A percentile compares a stretch with the other conserved stretches of the same genome.
Conservation (phyloP, 495 filamentous ascomycete species). For the Elasticomyces elasticus region DNA sequence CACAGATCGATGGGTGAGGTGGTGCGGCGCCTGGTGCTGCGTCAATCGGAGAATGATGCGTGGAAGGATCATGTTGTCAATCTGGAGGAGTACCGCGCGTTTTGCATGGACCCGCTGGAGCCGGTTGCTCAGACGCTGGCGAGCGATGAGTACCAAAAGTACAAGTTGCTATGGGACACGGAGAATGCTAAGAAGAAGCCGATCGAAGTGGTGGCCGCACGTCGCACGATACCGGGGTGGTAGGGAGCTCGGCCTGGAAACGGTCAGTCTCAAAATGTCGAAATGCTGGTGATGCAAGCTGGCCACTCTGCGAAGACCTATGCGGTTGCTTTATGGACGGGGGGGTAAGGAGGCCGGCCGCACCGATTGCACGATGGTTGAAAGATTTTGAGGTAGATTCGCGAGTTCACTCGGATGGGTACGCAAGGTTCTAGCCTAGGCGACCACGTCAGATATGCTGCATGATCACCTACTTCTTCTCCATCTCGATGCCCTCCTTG, state of each 20-base stretch:
- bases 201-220: not conserved
- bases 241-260: too few relatives aligned
- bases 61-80: not conserved
- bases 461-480: constrained; percentile 2
- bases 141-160: not conserved
- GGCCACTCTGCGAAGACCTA: too few relatives aligned
- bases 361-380: too few relatives aligned
- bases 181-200: not conserved
- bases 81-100: constrained; percentile 1
- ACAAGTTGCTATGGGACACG: not conserved
- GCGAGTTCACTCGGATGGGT: too few relatives aligned
- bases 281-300: too few relatives aligned
- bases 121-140: not conserved
- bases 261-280: too few relatives aligned
- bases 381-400: too few relatives aligned
- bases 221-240: too few relatives aligned
- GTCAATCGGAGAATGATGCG: not conserved
- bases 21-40: not conserved
- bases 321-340: too few relatives aligned
- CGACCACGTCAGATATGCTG: not conserved
- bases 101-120: not conserved
- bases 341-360: too few relatives aligned
- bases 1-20: not conserved
- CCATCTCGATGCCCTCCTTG: constrained; percentile 36
- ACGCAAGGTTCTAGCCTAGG: too few relatives aligned